phyloP scores from a whole-genome alignment of 176 grass and related monocot species.

The Ensete glaucum region DNA sequence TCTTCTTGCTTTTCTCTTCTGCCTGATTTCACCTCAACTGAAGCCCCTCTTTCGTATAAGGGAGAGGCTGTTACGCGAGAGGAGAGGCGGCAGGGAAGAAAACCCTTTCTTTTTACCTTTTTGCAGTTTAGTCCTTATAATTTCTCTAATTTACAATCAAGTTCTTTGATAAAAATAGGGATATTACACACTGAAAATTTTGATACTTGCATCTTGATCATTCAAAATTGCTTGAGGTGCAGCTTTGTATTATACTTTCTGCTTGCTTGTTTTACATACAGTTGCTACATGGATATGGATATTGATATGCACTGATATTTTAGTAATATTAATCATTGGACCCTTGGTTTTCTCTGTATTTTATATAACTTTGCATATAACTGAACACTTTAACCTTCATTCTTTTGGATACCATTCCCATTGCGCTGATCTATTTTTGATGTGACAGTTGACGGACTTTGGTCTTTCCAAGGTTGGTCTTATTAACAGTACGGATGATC shows the following conservation, averaged over 20 bases:
- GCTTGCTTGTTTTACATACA: background rate
- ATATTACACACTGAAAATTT: no score
- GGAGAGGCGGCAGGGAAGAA: no score
- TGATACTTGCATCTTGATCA: background rate
- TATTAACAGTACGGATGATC: conserved; percentile 96
- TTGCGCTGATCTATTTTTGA: conserved; percentile 23
- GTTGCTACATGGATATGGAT: background rate
- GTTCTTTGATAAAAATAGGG: no score
- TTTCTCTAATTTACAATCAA: no score
- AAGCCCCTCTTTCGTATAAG: no score
- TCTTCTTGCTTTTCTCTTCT: no score
- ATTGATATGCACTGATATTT: background rate
- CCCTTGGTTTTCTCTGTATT: background rate
- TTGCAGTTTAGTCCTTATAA: no score
- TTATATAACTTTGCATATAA: background rate
- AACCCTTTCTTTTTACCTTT: no score
- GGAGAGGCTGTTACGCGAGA: no score
- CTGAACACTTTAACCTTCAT: background rate
- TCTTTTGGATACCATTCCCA: conserved; percentile 13
- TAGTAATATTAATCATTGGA: background rate
- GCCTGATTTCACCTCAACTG: no score
- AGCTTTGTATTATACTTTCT: background rate
- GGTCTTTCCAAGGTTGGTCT: conserved; percentile 98
- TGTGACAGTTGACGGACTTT: conserved; percentile 98
- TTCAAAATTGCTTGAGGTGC: background rate